phyloP scores from a whole-genome alignment of 495 filamentous ascomycete genomes.

The Hyaloscypha bicolor region DNA sequence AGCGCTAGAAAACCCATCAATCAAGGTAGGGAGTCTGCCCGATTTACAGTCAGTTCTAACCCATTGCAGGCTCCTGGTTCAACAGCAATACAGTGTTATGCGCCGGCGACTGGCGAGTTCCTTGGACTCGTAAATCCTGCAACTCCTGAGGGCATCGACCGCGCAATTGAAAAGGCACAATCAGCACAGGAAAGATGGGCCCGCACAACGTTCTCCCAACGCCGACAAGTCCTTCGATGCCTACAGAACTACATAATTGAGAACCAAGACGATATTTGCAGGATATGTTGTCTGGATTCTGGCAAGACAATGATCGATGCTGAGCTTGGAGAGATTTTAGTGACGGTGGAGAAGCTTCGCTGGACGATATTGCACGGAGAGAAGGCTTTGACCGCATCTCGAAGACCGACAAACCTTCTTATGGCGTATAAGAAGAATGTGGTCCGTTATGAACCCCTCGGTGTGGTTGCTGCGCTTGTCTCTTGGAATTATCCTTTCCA shows the following conservation, averaged over 20 bases:
- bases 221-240: slow-evolving; percentile 78
- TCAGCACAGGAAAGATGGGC: slow-evolving; percentile 82
- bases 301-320: slow-evolving; percentile 97
- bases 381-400: slow-evolving; percentile 69
- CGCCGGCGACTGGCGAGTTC: slow-evolving; percentile 82
- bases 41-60: slow-evolving; percentile 1
- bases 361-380: slow-evolving; percentile 96
- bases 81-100: slow-evolving; percentile 80
- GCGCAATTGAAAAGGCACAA: slow-evolving; percentile 71
- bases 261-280: slow-evolving; percentile 85
- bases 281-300: slow-evolving; percentile 88
- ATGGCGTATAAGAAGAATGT: slow-evolving; percentile 96
- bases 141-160: slow-evolving; percentile 77
- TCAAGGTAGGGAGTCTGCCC: slow-evolving; percentile 22
- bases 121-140: slow-evolving; percentile 81
- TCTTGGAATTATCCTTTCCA: slow-evolving; percentile 98
- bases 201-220: slow-evolving; percentile 72
- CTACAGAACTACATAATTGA: slow-evolving; percentile 83
- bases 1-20: slow-evolving; percentile 29
- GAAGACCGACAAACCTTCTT: slow-evolving; percentile 78
- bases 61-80: slow-evolving; percentile 41
- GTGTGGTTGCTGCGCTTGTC: slow-evolving; percentile 88
- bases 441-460: slow-evolving; percentile 89
- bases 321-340: slow-evolving; percentile 88
- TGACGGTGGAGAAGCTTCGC: slow-evolving; percentile 88